Evolutionary conservation across 805 yeast species (phyloP).

Genomic region (Candida ulmi): DNA sequence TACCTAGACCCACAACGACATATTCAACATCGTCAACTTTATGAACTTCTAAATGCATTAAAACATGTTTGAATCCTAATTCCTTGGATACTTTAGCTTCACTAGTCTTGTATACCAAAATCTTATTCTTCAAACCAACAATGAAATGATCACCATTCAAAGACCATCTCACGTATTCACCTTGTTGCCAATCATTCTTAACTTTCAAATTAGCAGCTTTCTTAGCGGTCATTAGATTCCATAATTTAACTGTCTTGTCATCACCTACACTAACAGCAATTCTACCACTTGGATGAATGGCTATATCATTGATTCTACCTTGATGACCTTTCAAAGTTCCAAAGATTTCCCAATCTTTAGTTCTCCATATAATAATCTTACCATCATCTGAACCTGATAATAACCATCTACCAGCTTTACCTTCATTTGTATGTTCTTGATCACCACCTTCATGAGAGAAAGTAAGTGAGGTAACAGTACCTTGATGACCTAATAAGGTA

Average conservation of each 20-base stretch:
- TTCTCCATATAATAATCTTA: conserved; percentile 85
- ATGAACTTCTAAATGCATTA: conserved; percentile 63
- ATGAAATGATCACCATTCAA: conserved; percentile 62
- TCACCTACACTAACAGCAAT: conserved; percentile 86
- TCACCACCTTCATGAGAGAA: conserved; percentile 52
- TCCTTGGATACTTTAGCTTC: conserved; percentile 54
- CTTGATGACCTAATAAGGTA: conserved; percentile 81
- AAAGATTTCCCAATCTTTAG: conserved; percentile 93
- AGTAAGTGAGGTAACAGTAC: conserved; percentile 72
- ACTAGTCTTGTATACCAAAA: conserved; percentile 60
- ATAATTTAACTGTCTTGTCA: conserved; percentile 77
- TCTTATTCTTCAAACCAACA: conserved; percentile 64
- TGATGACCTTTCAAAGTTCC: conserved; percentile 87
- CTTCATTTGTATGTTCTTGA: conserved; percentile 11
- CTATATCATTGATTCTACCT: conserved; percentile 76
- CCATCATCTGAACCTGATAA: conserved; percentile 91
- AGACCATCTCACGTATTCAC: conserved; percentile 65
- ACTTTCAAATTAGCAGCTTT: conserved; percentile 82
- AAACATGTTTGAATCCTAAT: conserved; percentile 44
- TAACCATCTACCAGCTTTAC: conserved; percentile 75
- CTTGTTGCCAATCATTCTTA: conserved; percentile 61
- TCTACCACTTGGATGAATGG: conserved; percentile 86
- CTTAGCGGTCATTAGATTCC: conserved; percentile 96
- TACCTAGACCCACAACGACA: conserved; percentile 60
- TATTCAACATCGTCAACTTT: conserved; percentile 45